Evolutionary conservation across 306 rosid species (phyloP), one percentile per base, ranked within the genome.

Genomic region (Sicyos edulis): DNA sequence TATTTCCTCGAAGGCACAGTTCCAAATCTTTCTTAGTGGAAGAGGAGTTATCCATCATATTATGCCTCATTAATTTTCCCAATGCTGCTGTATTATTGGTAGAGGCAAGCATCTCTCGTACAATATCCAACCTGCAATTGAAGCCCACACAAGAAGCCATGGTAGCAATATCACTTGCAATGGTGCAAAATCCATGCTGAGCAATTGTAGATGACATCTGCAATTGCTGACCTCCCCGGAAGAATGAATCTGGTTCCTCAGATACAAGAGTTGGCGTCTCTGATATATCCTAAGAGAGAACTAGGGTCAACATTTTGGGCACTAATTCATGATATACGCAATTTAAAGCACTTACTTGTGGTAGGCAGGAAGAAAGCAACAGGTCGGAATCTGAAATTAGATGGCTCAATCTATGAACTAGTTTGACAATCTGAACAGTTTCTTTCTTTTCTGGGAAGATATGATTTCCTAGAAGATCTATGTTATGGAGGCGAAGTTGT

Each of bases 181-280:
- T 86, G 64, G 81, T 85, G 80, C 91, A 88, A 80, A 88, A 91
- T 58, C 97, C 99, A 86, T 91, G 97, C 54, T 37, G 81, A 15
- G 87, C 88, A 78, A 85, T 76, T 59, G 88, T 79, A 5, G 95
- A 87, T 76, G 85, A 87, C 90, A 92, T 83, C 78, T 47, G 57
- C 54, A 77, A 76, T 79, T 78, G 92, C 75, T 81, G 88, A 74
- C 89, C 86, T 71, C 82, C 83, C 84, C 84, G 82, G 62, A 68
- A 63, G 72, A 76, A 71, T 45, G 84, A 69, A 74, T 77, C 89
- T 57, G 61, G 65, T 70, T 85, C 91, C 75, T 85, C 92, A 21
- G 74, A 74, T 52, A 76, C 80, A 77, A 73, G 51, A 32, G 63
- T n/a, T 12, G 85, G 75, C 54, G 80, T 84, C 75, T 88, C 96